Conservation (phyloP, 2,329 filamentous ascomycete genomes). For the Botryotinia narcissicola region DNA sequence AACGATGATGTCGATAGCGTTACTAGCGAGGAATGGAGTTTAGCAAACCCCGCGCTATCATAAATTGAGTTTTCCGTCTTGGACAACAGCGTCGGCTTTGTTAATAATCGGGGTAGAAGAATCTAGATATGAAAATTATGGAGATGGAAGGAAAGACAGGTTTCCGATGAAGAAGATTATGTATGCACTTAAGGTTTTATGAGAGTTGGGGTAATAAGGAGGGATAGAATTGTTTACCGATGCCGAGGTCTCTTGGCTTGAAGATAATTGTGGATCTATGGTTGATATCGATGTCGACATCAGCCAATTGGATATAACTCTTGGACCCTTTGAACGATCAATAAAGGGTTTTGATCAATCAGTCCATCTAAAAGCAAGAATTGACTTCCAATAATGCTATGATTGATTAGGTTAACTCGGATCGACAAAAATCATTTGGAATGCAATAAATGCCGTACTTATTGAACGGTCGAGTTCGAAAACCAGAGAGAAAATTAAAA, state of each 20-base stretch:
- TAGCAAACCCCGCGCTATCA: not conserved
- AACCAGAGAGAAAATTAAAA: not conserved
- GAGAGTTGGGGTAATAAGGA: not conserved
- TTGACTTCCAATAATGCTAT: not conserved
- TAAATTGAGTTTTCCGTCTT: not conserved
- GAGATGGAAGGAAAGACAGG: not conserved
- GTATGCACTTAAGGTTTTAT: not conserved
- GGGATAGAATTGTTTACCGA: not conserved
- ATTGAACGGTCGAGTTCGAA: not conserved
- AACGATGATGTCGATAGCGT: slow-evolving; percentile 2
- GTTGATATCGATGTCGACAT: not conserved
- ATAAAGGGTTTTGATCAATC: not conserved
- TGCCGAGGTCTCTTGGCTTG: not conserved
- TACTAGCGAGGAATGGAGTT: not conserved
- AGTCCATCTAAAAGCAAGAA: not conserved
- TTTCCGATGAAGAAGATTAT: not conserved
- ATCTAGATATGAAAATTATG: not conserved
- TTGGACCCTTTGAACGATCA: not conserved
- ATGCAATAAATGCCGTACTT: not conserved
- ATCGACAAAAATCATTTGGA: not conserved
- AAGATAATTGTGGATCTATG: not conserved
- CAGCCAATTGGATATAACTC: not conserved
- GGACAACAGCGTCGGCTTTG: not conserved
- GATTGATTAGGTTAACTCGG: not conserved
- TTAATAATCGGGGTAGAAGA: not conserved